Conservation (phyloP, 495 filamentous ascomycete species). For the Astrothelium subdiscretum region DNA sequence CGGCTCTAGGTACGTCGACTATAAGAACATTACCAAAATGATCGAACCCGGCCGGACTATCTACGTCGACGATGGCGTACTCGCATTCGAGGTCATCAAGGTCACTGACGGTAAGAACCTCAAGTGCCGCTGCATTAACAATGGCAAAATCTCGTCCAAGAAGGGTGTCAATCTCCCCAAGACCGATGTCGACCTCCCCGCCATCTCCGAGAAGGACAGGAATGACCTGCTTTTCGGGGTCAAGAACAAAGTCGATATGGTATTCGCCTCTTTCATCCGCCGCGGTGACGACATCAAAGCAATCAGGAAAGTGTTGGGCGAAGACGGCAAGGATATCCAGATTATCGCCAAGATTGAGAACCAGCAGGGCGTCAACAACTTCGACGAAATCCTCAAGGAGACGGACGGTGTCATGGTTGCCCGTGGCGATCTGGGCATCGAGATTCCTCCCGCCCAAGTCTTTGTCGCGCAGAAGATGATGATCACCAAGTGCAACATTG, state of each 20-base stretch:
- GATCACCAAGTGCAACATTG: constrained; percentile 99
- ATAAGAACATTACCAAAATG: constrained; percentile 99
- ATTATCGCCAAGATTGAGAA: constrained; percentile 99
- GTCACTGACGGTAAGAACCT: constrained; percentile 82
- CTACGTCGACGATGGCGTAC: constrained; percentile 96
- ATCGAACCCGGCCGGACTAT: constrained; percentile 87
- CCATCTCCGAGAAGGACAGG: constrained; percentile 97
- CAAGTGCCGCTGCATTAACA: constrained; percentile 76
- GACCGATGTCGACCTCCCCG: constrained; percentile 95
- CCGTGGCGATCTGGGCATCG: constrained; percentile 95
- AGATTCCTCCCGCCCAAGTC: constrained; percentile 95
- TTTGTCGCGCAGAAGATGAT: constrained; percentile 99
- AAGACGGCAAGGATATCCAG: constrained; percentile 92
- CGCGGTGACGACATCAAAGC: constrained; percentile 78
- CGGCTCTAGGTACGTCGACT: constrained; percentile 77
- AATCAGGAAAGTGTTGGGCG: constrained; percentile 83
- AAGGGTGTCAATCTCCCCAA: constrained; percentile 99
- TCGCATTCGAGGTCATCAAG: constrained; percentile 86
- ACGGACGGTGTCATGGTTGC: constrained; percentile 99
- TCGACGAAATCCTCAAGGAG: constrained; percentile 88
- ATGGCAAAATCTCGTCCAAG: constrained; percentile 93
- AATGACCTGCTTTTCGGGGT: constrained; percentile 87
- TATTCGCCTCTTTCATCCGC: constrained; percentile 97
- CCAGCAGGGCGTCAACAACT: constrained; percentile 98
- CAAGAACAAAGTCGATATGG: constrained; percentile 96